phyloP scores from a whole-genome alignment of 176 grass and related monocot genomes.

The Eragrostis nindensis region DNA sequence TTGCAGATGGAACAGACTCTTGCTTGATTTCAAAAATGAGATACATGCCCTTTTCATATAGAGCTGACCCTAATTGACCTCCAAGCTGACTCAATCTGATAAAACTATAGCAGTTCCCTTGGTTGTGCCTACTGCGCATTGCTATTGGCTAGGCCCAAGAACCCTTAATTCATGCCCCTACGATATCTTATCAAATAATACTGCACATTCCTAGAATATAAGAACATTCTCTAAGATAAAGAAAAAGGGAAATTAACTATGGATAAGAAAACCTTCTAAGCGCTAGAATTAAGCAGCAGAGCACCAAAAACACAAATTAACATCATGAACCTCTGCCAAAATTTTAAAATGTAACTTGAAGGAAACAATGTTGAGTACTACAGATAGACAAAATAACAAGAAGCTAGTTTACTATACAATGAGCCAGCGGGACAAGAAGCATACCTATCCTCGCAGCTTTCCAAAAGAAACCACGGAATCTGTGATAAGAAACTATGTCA shows the following conservation, averaged over 20 bases:
- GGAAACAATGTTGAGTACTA: not conserved
- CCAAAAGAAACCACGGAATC: conserved; percentile 73
- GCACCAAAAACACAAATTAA: not conserved
- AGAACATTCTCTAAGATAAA: not conserved
- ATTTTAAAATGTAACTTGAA: not conserved
- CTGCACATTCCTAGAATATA: no score
- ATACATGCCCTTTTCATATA: no score
- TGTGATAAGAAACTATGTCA: conserved; percentile 30
- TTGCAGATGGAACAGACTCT: no score
- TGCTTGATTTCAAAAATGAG: no score
- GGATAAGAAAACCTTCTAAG: not conserved
- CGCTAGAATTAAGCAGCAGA: not conserved
- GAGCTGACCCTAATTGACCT: no score
- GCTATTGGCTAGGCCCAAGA: no score
- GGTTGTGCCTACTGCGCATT: no score
- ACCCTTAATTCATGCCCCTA: not conserved
- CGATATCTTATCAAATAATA: not conserved
- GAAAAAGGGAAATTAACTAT: not conserved
- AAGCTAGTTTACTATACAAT: not conserved
- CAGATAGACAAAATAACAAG: conserved; percentile 10
- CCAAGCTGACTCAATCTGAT: no score
- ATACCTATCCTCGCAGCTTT: conserved; percentile 74
- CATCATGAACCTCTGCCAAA: not conserved
- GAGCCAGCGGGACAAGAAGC: not conserved
- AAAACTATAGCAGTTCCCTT: no score